These are phyloP conservation scores for Exophiala aquamarina DNA, from an alignment of 2,329 filamentous ascomycete genomes.

Conservation along the genomic window DNA sequence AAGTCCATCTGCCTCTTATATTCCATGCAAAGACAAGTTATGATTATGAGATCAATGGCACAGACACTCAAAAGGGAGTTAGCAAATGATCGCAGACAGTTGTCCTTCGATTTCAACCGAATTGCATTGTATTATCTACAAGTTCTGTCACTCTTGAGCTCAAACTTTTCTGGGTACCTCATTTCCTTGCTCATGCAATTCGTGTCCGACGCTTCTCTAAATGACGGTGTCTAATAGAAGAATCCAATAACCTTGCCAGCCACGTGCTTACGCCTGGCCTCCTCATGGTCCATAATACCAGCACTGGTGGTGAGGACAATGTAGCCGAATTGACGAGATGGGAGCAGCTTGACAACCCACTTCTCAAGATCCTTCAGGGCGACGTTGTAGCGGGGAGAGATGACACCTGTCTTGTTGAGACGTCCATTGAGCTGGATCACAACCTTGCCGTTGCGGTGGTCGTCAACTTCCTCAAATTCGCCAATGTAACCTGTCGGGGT, in stretches of 20 bases:
- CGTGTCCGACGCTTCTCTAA: constrained; percentile 8
- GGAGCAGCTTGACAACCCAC: constrained; percentile 99
- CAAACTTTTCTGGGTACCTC: constrained; percentile 22
- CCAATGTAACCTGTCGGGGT: constrained; percentile 81
- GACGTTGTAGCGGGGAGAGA: constrained; percentile 99
- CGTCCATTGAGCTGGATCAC: constrained; percentile 99
- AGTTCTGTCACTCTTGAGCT: background rate
- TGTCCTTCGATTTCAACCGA: background rate
- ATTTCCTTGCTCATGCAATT: constrained; percentile 20
- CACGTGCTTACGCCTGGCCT: constrained; percentile 98
- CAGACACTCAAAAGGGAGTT: too few species aligned
- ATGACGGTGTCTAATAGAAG: constrained; percentile 75
- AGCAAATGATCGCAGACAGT: background rate
- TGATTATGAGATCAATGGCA: too few species aligned
- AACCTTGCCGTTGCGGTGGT: constrained; percentile 99
- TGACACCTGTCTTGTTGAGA: constrained; percentile 99
- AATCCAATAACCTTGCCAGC: constrained; percentile 99
- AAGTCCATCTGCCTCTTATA: background rate
- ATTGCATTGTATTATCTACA: background rate
- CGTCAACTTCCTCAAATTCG: constrained; percentile 99
- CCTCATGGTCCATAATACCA: constrained; percentile 99
- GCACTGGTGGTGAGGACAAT: constrained; percentile 98
- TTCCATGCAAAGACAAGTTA: too few species aligned
- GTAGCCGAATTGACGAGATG: constrained; percentile 99
- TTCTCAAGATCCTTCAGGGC: constrained; percentile 97